Evolutionary conservation across 495 filamentous ascomycete species (phyloP), one percentile per base, ranked within the genome.

Genomic region (Aspergillus leporis): DNA sequence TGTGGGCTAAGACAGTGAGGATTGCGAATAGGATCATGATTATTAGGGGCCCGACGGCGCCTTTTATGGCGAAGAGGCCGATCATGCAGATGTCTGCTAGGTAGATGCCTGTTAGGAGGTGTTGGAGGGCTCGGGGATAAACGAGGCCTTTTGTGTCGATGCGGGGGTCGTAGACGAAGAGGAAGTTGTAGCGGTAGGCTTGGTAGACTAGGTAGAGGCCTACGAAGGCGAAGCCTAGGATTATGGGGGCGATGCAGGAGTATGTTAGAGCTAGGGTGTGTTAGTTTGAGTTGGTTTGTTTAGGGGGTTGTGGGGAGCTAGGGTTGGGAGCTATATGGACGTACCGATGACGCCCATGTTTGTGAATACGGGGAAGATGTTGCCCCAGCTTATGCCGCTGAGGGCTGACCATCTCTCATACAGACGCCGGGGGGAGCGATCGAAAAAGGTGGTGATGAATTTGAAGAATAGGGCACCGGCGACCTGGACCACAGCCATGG

Each of bases 71-170:
- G 62, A 93, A 92, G 10, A 97, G 83, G 50, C 91, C 92, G 55
- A 97, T 90, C 79, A 97, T 81, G 76, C 90, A 93, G 52, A 93
- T 62, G 65, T 94, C 84, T 22, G 87, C 87, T 3, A 97, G 76
- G 72, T 97, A 97, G 46, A 97, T 72, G 58, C 92, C 92, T 3
- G 87, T 87, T 49, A 94, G 81, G 53, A 94, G 81, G 66, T 97
- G 92, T 68, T 95, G 91, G 28, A 97, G 77, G 13, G 92, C 92
- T 23, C 86, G 84, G 4, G 92, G 90, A 69, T 97, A 97, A 56
- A 94, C 87, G 30, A 91, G 82, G 40, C 92, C 92, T 58, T 92
- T 91, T 23, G 92, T 97, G 72, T 97, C 92, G 71, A 96, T 85
- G 52, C 83, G 62, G 22, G 87, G 83, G 66, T 94, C 86, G 59